phyloP scores from a whole-genome alignment of 1,284 basidiomycete species.

The Rhizoctonia solani region DNA sequence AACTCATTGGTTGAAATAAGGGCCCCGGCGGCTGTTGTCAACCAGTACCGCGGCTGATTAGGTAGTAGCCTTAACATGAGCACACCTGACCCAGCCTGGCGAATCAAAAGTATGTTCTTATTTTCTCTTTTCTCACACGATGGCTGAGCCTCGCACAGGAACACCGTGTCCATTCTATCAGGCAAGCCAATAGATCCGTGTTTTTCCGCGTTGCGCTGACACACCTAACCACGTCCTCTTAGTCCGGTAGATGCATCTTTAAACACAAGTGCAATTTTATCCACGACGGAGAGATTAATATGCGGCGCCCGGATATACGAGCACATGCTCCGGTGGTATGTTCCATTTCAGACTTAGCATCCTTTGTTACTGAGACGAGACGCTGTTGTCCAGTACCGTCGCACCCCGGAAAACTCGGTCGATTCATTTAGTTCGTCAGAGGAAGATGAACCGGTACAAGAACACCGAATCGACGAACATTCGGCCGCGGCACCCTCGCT shows the following conservation, averaged over 20 bases:
- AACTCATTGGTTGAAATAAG: neutral
- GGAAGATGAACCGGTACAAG: neutral
- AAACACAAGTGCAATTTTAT: slow-evolving; percentile 21
- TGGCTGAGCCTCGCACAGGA: neutral
- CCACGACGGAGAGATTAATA: slow-evolving; percentile 11
- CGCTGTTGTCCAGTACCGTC: slow-evolving; percentile 29
- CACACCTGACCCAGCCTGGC: slow-evolving; percentile 16
- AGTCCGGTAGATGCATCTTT: slow-evolving; percentile 22
- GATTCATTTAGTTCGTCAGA: slow-evolving; percentile 32
- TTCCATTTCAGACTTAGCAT: neutral
- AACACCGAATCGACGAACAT: slow-evolving; percentile 18
- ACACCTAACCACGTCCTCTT: neutral
- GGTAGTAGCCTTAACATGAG: neutral
- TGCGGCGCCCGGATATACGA: neutral
- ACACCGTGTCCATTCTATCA: slow-evolving; percentile 25
- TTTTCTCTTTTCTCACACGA: neutral
- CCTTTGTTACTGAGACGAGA: neutral
- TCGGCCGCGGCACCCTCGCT: slow-evolving; percentile 24
- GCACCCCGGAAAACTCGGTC: slow-evolving; percentile 32
- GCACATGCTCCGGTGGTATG: slow-evolving; percentile 11
- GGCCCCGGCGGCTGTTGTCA: neutral
- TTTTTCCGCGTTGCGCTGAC: neutral
- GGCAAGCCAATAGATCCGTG: neutral
- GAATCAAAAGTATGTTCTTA: neutral
- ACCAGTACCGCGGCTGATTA: neutral